A percentile compares a stretch with the other conserved stretches of the same genome.
Conservation (phyloP, 2,329 filamentous ascomycete genomes). For the Colletotrichum agaves region DNA sequence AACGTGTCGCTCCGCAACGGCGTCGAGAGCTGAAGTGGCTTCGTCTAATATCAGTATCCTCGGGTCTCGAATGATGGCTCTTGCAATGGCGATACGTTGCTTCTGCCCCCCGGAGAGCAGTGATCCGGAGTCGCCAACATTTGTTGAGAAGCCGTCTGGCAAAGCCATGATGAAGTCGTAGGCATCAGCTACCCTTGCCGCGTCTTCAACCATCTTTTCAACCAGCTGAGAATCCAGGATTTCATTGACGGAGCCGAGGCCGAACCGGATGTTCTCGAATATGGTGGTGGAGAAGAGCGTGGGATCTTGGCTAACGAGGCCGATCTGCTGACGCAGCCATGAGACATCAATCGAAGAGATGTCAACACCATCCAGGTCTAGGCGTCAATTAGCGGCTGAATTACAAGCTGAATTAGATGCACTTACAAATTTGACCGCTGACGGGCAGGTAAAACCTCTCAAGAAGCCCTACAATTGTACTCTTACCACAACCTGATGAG, state of each 20-base stretch:
- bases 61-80: slow-evolving; percentile 91
- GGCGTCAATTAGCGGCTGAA: too few relatives aligned
- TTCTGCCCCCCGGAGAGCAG: slow-evolving; percentile 95
- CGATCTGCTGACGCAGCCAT: slow-evolving; percentile 95
- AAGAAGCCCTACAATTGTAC: slow-evolving; percentile 90
- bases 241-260: slow-evolving; percentile 76
- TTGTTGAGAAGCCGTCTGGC: slow-evolving; percentile 90
- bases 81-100: slow-evolving; percentile 93
- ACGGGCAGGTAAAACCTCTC: slow-evolving; percentile 97
- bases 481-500: slow-evolving; percentile 93
- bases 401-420: too few relatives aligned
- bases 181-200: slow-evolving; percentile 91
- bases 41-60: slow-evolving; percentile 95
- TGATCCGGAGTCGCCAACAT: slow-evolving; percentile 95
- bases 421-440: slow-evolving; percentile 85
- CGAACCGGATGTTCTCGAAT: slow-evolving; percentile 88
- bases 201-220: slow-evolving; percentile 82
- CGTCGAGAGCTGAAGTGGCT: slow-evolving; percentile 92
- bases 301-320: slow-evolving; percentile 92
- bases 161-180: slow-evolving; percentile 88
- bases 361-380: too few relatives aligned
- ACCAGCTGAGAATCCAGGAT: too few relatives aligned
- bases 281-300: slow-evolving; percentile 91
- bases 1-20: slow-evolving; percentile 92
- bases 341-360: too few relatives aligned